Conservation (phyloP, 2,329 filamentous ascomycete genomes). For the Lecanicillium sp. region DNA sequence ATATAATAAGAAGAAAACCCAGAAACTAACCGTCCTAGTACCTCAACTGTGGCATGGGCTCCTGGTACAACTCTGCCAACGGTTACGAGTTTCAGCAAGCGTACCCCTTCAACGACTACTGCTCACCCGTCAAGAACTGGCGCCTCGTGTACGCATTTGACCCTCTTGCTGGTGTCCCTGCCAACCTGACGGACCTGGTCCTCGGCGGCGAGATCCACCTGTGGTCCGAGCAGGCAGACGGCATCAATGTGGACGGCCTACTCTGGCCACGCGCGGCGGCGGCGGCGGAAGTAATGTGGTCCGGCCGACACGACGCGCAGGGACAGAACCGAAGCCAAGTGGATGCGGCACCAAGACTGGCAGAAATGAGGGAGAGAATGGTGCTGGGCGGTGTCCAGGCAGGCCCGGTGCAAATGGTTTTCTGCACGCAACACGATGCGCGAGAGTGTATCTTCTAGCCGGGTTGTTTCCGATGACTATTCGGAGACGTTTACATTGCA, state of each 20-base stretch:
- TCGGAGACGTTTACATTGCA: too few species aligned
- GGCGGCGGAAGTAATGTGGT: conserved; percentile 75
- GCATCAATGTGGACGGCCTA: conserved; percentile 64
- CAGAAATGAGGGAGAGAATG: conserved; percentile 71
- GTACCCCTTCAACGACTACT: conserved; percentile 77
- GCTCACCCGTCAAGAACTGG: conserved; percentile 75
- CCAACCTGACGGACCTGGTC: conserved; percentile 57
- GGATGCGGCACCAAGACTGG: conserved; percentile 61
- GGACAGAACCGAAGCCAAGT: conserved; percentile 67
- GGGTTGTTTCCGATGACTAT: too few species aligned
- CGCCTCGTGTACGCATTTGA: conserved; percentile 74
- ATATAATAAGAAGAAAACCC: conserved; percentile 17
- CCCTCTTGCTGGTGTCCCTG: conserved; percentile 58
- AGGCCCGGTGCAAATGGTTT: conserved; percentile 62
- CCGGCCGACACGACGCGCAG: conserved; percentile 58
- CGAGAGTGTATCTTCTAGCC: background rate
- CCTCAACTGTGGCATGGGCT: conserved; percentile 74
- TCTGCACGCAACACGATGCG: conserved; percentile 51
- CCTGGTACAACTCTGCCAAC: conserved; percentile 68
- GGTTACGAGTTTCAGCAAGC: conserved; percentile 41
- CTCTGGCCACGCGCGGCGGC: conserved; percentile 73
- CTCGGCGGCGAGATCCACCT: conserved; percentile 76
- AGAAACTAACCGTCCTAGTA: conserved; percentile 49
- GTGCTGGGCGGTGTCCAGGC: conserved; percentile 57
- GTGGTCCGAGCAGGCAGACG: conserved; percentile 74